These are phyloP conservation scores for Rubia balearica DNA, from an alignment of 305 asterid species.

Conservation along the genomic window DNA sequence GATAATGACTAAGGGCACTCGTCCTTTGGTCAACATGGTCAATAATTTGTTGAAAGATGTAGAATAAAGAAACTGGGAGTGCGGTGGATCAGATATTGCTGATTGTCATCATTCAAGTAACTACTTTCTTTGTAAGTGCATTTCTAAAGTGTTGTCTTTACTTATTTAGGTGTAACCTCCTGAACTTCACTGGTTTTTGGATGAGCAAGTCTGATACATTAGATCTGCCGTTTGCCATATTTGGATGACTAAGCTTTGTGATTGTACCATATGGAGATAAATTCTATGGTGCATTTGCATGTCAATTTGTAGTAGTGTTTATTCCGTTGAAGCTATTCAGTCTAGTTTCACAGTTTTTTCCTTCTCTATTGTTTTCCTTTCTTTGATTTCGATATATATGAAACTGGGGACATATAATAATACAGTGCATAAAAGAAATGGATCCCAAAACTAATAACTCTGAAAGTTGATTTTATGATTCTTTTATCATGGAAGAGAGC, in stretches of 20 bases:
- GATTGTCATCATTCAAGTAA: conserved; percentile 16
- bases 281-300: conserved; percentile 10
- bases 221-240: conserved; percentile 1
- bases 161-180: neutral
- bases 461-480: neutral
- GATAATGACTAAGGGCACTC: conserved; percentile 85
- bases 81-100: conserved; percentile 13
- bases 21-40: conserved; percentile 73
- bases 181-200: conserved; percentile 6
- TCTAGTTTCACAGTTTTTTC: neutral
- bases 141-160: neutral
- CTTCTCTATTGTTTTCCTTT: neutral
- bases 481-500: neutral
- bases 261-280: conserved; percentile 15
- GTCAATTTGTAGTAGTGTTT: neutral
- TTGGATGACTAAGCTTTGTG: conserved; percentile 8
- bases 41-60: conserved; percentile 63
- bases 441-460: neutral
- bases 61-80: conserved; percentile 33
- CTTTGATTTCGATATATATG: neutral
- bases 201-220: conserved; percentile 4
- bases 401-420: neutral
- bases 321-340: neutral
- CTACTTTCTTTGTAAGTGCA: neutral
- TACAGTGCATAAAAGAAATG: neutral